Evolutionary conservation across 345 rosid species (phyloP).

Genomic region (Rhodomyrtus tomentosa): DNA sequence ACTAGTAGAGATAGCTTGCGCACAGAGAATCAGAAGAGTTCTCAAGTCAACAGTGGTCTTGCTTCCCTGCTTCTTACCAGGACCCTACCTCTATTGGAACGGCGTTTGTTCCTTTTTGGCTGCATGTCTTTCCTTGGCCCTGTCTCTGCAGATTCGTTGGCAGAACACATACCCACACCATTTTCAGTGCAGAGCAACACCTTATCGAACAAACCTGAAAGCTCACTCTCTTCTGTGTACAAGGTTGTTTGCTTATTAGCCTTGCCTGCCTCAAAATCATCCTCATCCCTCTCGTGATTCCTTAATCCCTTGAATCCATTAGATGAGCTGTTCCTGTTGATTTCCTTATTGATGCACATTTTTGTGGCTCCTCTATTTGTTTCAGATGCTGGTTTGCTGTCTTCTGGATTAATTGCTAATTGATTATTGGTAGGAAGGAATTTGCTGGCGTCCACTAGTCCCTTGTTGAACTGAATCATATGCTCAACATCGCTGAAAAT

Average conservation of each 20-base stretch:
- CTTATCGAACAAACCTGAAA: conserved; percentile 65
- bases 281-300: conserved; percentile 37
- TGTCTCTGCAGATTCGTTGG: not conserved
- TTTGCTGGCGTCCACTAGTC: conserved; percentile 27
- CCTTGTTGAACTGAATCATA: conserved; percentile 16
- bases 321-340: conserved; percentile 4
- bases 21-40: conserved; percentile 52
- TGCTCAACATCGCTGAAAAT: conserved; percentile 31
- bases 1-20: conserved; percentile 61
- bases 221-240: conserved; percentile 39
- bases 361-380: not conserved
- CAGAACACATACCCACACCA: conserved; percentile 4
- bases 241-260: conserved; percentile 49
- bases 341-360: conserved; percentile 9
- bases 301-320: conserved; percentile 28
- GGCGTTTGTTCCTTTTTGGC: conserved; percentile 7
- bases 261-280: conserved; percentile 40
- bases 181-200: conserved; percentile 28
- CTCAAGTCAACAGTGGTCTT: conserved; percentile 54
- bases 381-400: not conserved
- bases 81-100: not conserved
- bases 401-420: conserved; percentile 9
- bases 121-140: conserved; percentile 1
- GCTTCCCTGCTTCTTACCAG: conserved; percentile 16
- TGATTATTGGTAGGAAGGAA: conserved; percentile 16